A percentile compares a stretch with the other conserved stretches of the same genome.
These are phyloP conservation scores for Desmodesmus armatus DNA, from an alignment of 139 green algal species.

Conservation along the genomic window DNA sequence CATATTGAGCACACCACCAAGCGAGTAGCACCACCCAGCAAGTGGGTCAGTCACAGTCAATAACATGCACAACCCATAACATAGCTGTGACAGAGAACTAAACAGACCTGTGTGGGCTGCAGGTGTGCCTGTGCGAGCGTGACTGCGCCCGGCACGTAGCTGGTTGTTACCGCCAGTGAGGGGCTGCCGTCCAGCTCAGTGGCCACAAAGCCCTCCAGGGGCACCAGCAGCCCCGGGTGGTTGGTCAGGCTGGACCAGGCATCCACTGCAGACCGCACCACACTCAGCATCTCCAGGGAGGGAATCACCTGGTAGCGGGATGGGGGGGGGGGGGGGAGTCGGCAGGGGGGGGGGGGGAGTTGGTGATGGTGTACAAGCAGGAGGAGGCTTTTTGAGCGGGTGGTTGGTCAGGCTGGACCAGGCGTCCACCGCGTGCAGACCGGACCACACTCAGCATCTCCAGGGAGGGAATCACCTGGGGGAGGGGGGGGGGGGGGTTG, in stretches of 20 bases:
- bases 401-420: slow-evolving; percentile 77
- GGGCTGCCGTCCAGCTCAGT: slow-evolving; percentile 67
- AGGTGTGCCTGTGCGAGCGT: slow-evolving; percentile 48
- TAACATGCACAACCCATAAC: too few species aligned
- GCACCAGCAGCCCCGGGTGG: slow-evolving; percentile 82
- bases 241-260: slow-evolving; percentile 66
- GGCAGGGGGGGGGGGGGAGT: too few species aligned
- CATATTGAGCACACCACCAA: too few species aligned
- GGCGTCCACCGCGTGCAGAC: slow-evolving; percentile 63
- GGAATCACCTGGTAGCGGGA: slow-evolving; percentile 77
- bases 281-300: slow-evolving; percentile 74
- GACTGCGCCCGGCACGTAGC: slow-evolving; percentile 68
- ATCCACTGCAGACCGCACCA: slow-evolving; percentile 67
- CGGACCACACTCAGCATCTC: slow-evolving; percentile 75
- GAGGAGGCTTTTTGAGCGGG: too few species aligned
- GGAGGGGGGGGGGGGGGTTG: too few species aligned
- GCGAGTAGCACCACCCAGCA: too few species aligned
- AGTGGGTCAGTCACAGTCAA: too few species aligned
- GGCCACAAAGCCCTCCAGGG: slow-evolving; percentile 77
- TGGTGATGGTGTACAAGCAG: too few species aligned
- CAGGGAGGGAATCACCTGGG: slow-evolving; percentile 70
- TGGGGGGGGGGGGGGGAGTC: too few species aligned
- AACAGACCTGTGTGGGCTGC: slow-evolving; percentile 7
- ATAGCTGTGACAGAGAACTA: too few species aligned
- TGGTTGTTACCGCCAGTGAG: slow-evolving; percentile 60